Conservation (phyloP, 2,329 filamentous ascomycete species). For the Pseudogymnoascus sp. region DNA sequence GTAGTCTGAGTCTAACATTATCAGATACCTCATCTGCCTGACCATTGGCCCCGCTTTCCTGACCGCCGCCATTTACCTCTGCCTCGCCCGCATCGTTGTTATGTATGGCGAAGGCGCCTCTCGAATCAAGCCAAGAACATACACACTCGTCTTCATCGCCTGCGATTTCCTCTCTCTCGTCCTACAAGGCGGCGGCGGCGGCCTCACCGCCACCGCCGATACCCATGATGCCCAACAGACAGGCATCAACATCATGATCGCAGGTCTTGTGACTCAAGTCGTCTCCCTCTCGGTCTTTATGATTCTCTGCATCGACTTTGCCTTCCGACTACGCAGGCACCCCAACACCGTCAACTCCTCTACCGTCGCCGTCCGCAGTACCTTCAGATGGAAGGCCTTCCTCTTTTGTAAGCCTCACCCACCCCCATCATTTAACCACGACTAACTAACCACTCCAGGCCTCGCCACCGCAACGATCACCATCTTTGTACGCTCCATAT, state of each 20-base stretch:
- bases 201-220: conserved; percentile 36
- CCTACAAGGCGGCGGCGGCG: conserved; percentile 51
- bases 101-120: conserved; percentile 42
- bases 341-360: neutral
- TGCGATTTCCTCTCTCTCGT: conserved; percentile 51
- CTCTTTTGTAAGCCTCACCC: neutral
- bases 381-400: conserved; percentile 4
- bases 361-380: neutral
- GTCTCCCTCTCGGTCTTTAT: conserved; percentile 36
- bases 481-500: conserved; percentile 51
- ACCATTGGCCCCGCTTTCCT: conserved; percentile 40
- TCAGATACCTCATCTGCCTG: conserved; percentile 37
- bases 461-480: conserved; percentile 44
- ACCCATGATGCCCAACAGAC: conserved; percentile 24
- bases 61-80: conserved; percentile 57
- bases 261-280: conserved; percentile 51
- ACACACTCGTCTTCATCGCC: conserved; percentile 47
- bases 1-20: neutral
- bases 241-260: conserved; percentile 49
- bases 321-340: conserved; percentile 16
- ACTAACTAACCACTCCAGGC: conserved; percentile 7
- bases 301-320: conserved; percentile 21
- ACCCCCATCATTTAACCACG: neutral
- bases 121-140: conserved; percentile 41
- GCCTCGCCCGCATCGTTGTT: conserved; percentile 51